These are phyloP conservation scores for Crepidotus variabilis DNA, from an alignment of 768 basidiomycete species.

Conservation along the genomic window DNA sequence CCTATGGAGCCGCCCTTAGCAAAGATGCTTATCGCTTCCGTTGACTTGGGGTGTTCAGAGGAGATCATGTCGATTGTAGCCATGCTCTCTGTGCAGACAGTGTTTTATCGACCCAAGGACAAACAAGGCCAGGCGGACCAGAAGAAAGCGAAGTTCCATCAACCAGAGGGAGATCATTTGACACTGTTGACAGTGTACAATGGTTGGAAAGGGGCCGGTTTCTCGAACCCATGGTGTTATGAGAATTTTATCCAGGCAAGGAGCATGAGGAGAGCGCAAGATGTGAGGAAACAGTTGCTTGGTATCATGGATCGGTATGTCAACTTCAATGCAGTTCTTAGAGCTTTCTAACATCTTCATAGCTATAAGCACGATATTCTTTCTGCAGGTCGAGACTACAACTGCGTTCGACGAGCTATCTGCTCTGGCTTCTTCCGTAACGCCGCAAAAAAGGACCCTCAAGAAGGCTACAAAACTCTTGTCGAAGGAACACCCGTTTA, in stretches of 20 bases:
- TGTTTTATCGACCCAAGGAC: slow-evolving; percentile 99
- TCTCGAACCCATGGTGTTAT: slow-evolving; percentile 98
- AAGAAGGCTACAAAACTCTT: slow-evolving; percentile 97
- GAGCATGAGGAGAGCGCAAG: slow-evolving; percentile 95
- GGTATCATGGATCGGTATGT: slow-evolving; percentile 97
- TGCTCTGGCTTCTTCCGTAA: slow-evolving; percentile 98
- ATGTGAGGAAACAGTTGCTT: slow-evolving; percentile 94
- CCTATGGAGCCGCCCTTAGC: slow-evolving; percentile 96
- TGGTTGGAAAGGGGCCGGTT: slow-evolving; percentile 95
- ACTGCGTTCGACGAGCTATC: slow-evolving; percentile 89
- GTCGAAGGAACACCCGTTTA: slow-evolving; percentile 99
- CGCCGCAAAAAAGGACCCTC: slow-evolving; percentile 97
- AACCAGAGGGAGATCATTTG: slow-evolving; percentile 95
- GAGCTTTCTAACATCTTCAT: slow-evolving; percentile 11
- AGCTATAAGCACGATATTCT: slow-evolving; percentile 97
- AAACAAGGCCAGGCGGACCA: slow-evolving; percentile 99
- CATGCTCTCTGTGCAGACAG: slow-evolving; percentile 94
- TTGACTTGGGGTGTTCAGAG: slow-evolving; percentile 96
- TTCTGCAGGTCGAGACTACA: slow-evolving; percentile 90
- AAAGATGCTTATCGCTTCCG: slow-evolving; percentile 98
- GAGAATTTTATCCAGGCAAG: slow-evolving; percentile 99
- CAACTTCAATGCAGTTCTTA: background rate
- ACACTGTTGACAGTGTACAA: slow-evolving; percentile 95
- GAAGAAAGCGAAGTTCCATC: slow-evolving; percentile 99
- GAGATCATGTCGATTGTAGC: slow-evolving; percentile 97